Evolutionary conservation across 139 green algal species (phyloP).

Genomic region (Haematococcus sp.): DNA sequence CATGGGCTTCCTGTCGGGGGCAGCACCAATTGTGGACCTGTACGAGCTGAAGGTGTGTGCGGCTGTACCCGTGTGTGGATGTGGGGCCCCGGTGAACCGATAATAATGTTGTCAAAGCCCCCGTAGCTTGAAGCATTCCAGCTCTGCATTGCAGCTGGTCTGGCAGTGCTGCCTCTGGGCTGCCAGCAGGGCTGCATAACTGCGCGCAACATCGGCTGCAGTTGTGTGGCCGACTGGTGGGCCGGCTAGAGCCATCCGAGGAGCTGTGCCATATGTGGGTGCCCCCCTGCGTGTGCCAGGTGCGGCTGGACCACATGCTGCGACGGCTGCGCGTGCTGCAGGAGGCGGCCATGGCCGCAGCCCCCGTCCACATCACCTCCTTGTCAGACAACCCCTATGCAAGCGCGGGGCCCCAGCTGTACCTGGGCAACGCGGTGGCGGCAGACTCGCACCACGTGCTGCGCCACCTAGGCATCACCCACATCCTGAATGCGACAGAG

Average conservation of each 20-base stretch:
- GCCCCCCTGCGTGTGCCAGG: conserved; percentile 27
- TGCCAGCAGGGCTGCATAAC: no score
- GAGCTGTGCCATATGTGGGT: no score
- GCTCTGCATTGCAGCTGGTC: background rate
- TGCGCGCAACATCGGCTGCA: no score
- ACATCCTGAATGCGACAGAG: conserved; percentile 86
- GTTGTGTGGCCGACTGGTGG: no score
- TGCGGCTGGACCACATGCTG: conserved; percentile 83
- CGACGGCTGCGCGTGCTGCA: conserved; percentile 69
- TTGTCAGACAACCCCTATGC: background rate
- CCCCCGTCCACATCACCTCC: conserved; percentile 1
- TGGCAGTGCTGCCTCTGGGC: no score
- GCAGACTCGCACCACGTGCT: conserved; percentile 74
- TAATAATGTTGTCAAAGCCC: no score
- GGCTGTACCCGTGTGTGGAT: no score
- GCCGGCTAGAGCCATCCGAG: no score
- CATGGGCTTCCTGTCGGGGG: conserved; percentile 82
- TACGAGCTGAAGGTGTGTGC: conserved; percentile 79
- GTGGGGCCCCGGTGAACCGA: no score
- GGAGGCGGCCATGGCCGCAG: conserved; percentile 28
- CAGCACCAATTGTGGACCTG: conserved; percentile 75
- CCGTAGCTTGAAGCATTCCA: background rate
- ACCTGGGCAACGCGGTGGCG: conserved; percentile 71
- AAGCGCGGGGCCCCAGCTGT: conserved; percentile 48
- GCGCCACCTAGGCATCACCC: conserved; percentile 77